Evolutionary conservation across 108 stramenopile species (phyloP).

Genomic region (Skeletonema marinoi): DNA sequence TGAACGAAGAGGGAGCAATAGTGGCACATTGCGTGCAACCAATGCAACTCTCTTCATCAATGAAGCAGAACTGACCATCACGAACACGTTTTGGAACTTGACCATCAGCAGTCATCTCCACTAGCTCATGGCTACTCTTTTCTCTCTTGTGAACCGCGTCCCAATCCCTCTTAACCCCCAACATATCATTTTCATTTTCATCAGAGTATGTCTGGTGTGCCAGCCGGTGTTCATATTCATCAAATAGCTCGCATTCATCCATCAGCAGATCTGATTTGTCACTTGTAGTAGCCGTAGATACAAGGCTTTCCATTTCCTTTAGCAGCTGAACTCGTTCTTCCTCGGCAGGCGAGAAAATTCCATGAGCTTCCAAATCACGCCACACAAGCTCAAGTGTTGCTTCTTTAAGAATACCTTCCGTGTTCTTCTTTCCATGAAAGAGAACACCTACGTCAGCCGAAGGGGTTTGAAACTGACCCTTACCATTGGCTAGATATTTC

Average conservation of each 20-base stretch:
- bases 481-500: background rate
- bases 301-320: constrained; percentile 27
- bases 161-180: constrained; percentile 2
- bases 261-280: constrained; percentile 21
- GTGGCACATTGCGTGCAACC: constrained; percentile 64
- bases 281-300: background rate
- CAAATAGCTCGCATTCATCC: constrained; percentile 84
- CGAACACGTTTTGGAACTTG: constrained; percentile 64
- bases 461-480: constrained; percentile 1
- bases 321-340: constrained; percentile 43
- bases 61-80: constrained; percentile 86
- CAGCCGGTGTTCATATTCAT: constrained; percentile 49
- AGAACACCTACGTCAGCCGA: constrained; percentile 13
- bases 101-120: constrained; percentile 61
- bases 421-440: constrained; percentile 28
- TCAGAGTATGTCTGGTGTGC: constrained; percentile 6
- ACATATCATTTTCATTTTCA: constrained; percentile 16
- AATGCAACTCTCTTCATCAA: constrained; percentile 89
- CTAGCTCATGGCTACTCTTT: constrained; percentile 72
- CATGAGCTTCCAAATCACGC: constrained; percentile 78
- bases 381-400: constrained; percentile 63
- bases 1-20: constrained; percentile 68
- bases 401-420: constrained; percentile 27
- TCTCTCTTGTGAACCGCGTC: constrained; percentile 21
- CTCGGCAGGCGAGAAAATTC: constrained; percentile 67